Evolutionary conservation across 176 grass and related monocot species (phyloP).

Genomic region (Miscanthus lutarioriparius): DNA sequence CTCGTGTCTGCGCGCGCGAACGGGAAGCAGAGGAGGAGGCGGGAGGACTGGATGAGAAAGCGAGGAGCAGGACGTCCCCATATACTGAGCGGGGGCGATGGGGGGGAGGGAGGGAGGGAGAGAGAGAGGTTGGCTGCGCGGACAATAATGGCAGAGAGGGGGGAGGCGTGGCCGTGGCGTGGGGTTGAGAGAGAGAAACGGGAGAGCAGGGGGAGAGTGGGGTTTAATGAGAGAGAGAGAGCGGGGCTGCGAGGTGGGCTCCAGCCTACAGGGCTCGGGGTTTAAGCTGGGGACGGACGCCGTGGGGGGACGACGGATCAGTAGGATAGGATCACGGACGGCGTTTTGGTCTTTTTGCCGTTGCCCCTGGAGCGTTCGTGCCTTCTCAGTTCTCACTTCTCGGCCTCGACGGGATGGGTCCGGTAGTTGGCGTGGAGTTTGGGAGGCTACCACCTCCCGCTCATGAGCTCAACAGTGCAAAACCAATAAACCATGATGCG

Average conservation of each 20-base stretch:
- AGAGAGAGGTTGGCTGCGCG: slow-evolving; percentile 34
- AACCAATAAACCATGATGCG: background rate
- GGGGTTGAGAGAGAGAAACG: slow-evolving; percentile 36
- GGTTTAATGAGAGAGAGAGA: no score
- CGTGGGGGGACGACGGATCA: background rate
- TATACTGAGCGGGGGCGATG: slow-evolving; percentile 16
- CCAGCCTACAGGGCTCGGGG: background rate
- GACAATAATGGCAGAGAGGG: slow-evolving; percentile 51
- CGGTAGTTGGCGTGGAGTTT: background rate
- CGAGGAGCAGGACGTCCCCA: slow-evolving; percentile 42
- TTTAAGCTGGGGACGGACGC: background rate
- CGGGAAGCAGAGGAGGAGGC: background rate
- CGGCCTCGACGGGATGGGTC: background rate
- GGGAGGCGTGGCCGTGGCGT: background rate
- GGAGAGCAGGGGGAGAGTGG: background rate
- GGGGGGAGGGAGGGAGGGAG: background rate
- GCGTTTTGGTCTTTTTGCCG: background rate
- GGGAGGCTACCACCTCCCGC: background rate
- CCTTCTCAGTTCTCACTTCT: background rate
- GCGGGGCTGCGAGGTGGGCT: background rate
- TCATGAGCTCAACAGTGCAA: slow-evolving; percentile 22
- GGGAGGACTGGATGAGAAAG: slow-evolving; percentile 11
- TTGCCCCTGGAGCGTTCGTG: background rate
- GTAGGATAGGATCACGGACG: background rate
- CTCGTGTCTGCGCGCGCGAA: background rate